phyloP scores from a whole-genome alignment of 176 grass and related monocot genomes.

The Urochloa ruziziensis region DNA sequence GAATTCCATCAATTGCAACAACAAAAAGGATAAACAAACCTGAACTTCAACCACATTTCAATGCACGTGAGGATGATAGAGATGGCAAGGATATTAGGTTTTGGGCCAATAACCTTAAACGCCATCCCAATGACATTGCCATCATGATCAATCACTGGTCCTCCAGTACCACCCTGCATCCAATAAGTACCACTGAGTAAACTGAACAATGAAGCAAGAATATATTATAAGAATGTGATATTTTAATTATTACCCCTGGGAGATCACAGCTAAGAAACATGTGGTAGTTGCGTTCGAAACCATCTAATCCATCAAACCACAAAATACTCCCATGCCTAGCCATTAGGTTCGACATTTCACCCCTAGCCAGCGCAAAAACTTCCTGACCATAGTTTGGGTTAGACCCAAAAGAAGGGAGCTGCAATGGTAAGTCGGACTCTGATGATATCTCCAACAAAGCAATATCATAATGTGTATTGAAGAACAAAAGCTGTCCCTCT shows the following conservation, averaged over 20 bases:
- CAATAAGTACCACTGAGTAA: neutral
- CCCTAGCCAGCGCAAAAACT: neutral
- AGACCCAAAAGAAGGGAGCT: neutral
- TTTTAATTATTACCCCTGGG: neutral
- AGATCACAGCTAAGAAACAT: neutral
- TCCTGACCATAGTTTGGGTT: conserved; percentile 4
- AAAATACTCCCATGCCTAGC: neutral
- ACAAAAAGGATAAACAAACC: neutral
- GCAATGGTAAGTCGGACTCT: neutral
- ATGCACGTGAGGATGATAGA: neutral
- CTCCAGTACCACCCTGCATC: neutral
- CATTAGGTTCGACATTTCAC: neutral
- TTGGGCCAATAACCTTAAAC: neutral
- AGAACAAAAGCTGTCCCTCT: neutral
- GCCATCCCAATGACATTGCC: neutral
- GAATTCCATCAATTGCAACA: neutral
- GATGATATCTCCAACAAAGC: neutral
- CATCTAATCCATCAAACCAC: neutral
- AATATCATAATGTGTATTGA: neutral
- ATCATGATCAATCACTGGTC: neutral
- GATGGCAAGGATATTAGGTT: neutral
- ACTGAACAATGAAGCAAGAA: neutral
- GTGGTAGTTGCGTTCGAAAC: neutral
- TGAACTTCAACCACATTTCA: neutral
- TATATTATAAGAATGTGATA: neutral